These are phyloP conservation scores for Candida golubevii DNA, from an alignment of 805 yeast species.

Conservation along the genomic window DNA sequence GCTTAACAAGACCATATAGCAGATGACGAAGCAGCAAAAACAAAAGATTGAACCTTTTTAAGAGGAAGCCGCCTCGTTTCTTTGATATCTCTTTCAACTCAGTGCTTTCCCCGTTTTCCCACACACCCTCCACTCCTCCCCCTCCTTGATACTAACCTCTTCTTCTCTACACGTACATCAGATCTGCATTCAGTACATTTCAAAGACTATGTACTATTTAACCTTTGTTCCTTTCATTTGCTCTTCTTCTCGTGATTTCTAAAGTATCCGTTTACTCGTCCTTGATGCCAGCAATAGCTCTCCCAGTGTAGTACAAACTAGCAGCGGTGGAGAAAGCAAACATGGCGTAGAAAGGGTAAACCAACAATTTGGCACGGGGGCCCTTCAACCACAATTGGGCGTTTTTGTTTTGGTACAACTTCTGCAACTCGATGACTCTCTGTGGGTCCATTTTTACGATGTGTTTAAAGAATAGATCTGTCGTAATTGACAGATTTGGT, in stretches of 20 bases:
- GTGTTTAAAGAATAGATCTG: background rate
- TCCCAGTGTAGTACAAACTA: constrained; percentile 65
- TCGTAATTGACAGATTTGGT: background rate
- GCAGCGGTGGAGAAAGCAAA: constrained; percentile 63
- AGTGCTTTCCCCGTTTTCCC: too few species aligned
- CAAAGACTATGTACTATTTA: constrained; percentile 4
- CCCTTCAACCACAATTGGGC: constrained; percentile 45
- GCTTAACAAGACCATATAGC: too few species aligned
- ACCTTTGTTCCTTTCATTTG: too few species aligned
- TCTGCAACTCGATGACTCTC: constrained; percentile 44
- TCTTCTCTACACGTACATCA: too few species aligned
- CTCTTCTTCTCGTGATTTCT: background rate
- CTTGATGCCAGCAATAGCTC: constrained; percentile 70
- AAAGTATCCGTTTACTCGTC: constrained; percentile 12
- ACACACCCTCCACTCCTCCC: too few species aligned
- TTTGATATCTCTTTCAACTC: too few species aligned
- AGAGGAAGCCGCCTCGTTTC: too few species aligned
- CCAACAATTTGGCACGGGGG: constrained; percentile 53
- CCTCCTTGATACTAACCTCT: too few species aligned
- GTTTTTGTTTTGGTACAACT: constrained; percentile 40
- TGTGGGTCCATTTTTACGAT: constrained; percentile 38
- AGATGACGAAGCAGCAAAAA: too few species aligned
- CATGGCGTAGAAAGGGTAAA: constrained; percentile 76
- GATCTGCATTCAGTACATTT: background rate
- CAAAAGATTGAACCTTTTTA: too few species aligned